Conservation (phyloP, 345 rosid species). For the Rhodamnia rubescens region DNA sequence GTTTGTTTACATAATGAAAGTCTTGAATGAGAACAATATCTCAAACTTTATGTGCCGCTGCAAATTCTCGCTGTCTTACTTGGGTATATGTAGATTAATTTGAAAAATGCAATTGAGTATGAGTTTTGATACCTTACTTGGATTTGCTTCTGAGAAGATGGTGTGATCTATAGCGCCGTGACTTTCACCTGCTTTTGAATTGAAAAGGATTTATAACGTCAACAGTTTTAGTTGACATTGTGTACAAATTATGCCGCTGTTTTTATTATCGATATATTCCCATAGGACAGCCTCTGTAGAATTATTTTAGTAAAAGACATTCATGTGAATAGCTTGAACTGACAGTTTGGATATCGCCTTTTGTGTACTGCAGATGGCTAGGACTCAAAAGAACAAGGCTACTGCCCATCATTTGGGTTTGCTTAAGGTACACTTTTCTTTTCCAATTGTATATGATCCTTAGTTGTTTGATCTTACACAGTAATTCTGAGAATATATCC, state of each 20-base stretch:
- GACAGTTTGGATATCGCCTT: not conserved
- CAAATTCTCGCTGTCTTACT: not conserved
- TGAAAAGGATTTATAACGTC: not conserved
- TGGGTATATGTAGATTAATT: not conserved
- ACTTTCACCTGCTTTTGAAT: not conserved
- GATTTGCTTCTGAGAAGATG: not conserved
- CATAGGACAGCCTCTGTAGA: not conserved
- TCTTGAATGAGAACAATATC: not conserved
- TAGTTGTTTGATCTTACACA: not conserved
- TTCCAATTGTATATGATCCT: not conserved
- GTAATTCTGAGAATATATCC: not conserved
- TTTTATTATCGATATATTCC: not conserved
- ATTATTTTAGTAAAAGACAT: not conserved
- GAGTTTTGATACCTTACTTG: not conserved
- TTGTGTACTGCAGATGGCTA: conserved; percentile 65
- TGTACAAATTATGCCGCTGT: not conserved
- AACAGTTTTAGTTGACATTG: not conserved
- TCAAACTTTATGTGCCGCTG: not conserved
- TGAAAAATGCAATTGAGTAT: not conserved
- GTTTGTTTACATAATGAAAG: not conserved
- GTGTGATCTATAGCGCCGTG: not conserved
- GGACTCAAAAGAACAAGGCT: conserved; percentile 96
- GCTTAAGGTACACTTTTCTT: conserved; percentile 53
- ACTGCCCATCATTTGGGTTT: conserved; percentile 94
- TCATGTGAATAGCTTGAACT: not conserved